phyloP scores from a whole-genome alignment of 768 basidiomycete species.

The Lentinula raphanica region DNA sequence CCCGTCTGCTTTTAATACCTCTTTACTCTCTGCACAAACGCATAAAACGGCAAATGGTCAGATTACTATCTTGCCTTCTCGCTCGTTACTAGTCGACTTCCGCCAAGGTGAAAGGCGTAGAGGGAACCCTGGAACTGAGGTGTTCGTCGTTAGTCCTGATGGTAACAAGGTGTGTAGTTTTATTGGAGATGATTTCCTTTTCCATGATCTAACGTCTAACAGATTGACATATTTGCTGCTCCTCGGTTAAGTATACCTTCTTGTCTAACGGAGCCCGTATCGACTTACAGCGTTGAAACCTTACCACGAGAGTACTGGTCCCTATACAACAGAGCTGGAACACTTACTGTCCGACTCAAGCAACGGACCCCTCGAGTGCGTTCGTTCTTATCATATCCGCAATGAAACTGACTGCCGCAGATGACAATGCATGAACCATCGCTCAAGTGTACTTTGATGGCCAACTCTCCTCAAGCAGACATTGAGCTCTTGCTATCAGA shows the following conservation, averaged over 20 bases:
- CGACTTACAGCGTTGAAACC: slow-evolving; percentile 25
- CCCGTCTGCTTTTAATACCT: slow-evolving; percentile 33
- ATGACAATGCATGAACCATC: slow-evolving; percentile 34
- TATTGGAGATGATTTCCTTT: too few species aligned
- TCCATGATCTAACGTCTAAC: background rate
- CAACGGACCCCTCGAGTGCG: slow-evolving; percentile 49
- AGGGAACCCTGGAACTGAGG: slow-evolving; percentile 40
- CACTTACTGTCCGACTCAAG: slow-evolving; percentile 43
- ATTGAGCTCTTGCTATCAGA: slow-evolving; percentile 35
- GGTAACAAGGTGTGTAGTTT: slow-evolving; percentile 29
- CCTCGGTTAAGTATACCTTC: slow-evolving; percentile 47
- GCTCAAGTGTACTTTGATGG: slow-evolving; percentile 46
- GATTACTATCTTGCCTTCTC: slow-evolving; percentile 45
- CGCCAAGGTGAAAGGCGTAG: slow-evolving; percentile 48
- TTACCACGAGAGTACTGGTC: slow-evolving; percentile 40
- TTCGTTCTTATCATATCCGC: background rate
- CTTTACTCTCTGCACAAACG: slow-evolving; percentile 29
- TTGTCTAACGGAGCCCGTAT: slow-evolving; percentile 39
- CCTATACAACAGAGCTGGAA: slow-evolving; percentile 41
- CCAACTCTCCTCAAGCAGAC: slow-evolving; percentile 43
- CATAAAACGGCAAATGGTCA: slow-evolving; percentile 46
- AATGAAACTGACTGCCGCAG: slow-evolving; percentile 20
- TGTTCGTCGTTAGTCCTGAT: slow-evolving; percentile 36
- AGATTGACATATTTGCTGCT: slow-evolving; percentile 44
- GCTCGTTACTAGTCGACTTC: slow-evolving; percentile 48